These are phyloP conservation scores for Papiliotrema fonsecae DNA, from an alignment of 1,284 basidiomycete species.

Conservation along the genomic window DNA sequence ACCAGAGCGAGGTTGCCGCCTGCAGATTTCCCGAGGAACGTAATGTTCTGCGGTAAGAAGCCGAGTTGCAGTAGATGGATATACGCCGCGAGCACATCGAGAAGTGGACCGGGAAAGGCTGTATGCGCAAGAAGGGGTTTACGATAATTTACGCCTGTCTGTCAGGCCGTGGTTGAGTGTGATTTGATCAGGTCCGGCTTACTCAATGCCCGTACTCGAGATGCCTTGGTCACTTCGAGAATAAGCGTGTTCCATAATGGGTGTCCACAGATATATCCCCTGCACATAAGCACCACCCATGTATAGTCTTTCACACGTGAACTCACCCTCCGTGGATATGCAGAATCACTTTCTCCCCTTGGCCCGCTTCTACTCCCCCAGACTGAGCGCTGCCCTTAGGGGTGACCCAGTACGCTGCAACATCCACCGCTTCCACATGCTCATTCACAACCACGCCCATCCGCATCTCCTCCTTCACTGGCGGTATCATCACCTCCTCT, in stretches of 20 bases:
- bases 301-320: not conserved
- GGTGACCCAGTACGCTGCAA: not conserved
- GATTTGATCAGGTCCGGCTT: not conserved
- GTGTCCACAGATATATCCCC: not conserved
- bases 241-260: not conserved
- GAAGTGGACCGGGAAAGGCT: constrained; percentile 57
- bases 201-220: not conserved
- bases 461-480: not conserved
- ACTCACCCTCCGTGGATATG: constrained; percentile 23
- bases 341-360: constrained; percentile 22
- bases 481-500: not conserved
- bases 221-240: not conserved
- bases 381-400: not conserved
- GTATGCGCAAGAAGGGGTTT: constrained; percentile 8
- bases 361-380: constrained; percentile 7
- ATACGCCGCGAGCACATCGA: constrained; percentile 59
- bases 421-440: not conserved
- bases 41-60: constrained; percentile 54
- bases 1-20: constrained; percentile 61
- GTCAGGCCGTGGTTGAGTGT: not conserved
- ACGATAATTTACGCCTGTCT: constrained; percentile 16
- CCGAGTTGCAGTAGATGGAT: constrained; percentile 54
- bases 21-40: constrained; percentile 62
- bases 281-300: too few relatives aligned
- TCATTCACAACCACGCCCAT: not conserved